A percentile compares a stretch with the other conserved stretches of the same genome.
Evolutionary conservation across 2,329 filamentous ascomycete species (phyloP).

Genomic region (Lachnellula cervina): DNA sequence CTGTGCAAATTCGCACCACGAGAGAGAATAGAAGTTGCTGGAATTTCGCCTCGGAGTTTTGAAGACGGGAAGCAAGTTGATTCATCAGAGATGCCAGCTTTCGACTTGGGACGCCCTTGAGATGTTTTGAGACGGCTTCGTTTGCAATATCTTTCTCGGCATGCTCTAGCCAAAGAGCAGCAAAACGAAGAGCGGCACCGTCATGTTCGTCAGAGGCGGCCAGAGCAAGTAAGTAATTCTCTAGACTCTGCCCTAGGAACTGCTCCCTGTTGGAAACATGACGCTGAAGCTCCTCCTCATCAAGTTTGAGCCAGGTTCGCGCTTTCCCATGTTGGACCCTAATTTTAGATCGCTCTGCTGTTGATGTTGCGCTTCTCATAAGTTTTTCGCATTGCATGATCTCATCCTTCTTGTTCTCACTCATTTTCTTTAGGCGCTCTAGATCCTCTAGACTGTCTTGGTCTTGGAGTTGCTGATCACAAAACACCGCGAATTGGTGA

Average conservation of each 20-base stretch:
- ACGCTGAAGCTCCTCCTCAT: conserved; percentile 79
- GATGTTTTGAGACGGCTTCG: conserved; percentile 63
- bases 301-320: conserved; percentile 85
- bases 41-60: conserved; percentile 65
- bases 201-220: conserved; percentile 82
- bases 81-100: conserved; percentile 95
- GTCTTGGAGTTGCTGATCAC: conserved; percentile 88
- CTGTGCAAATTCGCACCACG: conserved; percentile 77
- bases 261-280: conserved; percentile 71
- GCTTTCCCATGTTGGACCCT: conserved; percentile 63
- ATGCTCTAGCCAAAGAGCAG: conserved; percentile 88
- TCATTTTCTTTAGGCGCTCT: conserved; percentile 71
- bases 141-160: conserved; percentile 74
- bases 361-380: conserved; percentile 36
- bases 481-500: conserved; percentile 92
- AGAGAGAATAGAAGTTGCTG: conserved; percentile 70
- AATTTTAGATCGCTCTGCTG: conserved; percentile 51
- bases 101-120: conserved; percentile 73
- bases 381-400: conserved; percentile 66
- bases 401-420: conserved; percentile 76
- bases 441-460: conserved; percentile 81
- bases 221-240: conserved; percentile 87
- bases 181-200: conserved; percentile 85
- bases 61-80: conserved; percentile 87
- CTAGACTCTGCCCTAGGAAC: conserved; percentile 81